These are phyloP conservation scores for Xylaria sp. DNA, from an alignment of 2,329 filamentous ascomycete genomes.

Conservation along the genomic window DNA sequence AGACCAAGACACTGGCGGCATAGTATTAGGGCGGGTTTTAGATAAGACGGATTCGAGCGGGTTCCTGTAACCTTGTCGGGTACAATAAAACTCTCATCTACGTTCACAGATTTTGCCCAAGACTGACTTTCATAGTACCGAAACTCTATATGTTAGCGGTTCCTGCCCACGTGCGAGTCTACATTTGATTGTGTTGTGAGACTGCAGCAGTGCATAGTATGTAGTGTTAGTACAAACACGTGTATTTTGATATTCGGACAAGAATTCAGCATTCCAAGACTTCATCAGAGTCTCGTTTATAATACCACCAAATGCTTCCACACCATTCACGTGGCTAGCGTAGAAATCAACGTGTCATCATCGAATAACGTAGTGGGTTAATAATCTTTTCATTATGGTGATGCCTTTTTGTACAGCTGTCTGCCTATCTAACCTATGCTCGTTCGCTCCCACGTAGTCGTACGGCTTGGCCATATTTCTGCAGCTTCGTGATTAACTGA, in stretches of 20 bases:
- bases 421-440: slow-evolving; percentile 62
- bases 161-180: neutral
- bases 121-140: neutral
- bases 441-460: slow-evolving; percentile 94
- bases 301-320: neutral
- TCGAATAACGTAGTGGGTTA: neutral
- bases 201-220: neutral
- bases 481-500: slow-evolving; percentile 96
- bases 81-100: neutral
- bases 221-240: slow-evolving; percentile 32
- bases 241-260: slow-evolving; percentile 30
- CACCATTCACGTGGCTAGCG: neutral
- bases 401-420: slow-evolving; percentile 7
- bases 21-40: neutral
- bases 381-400: neutral
- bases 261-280: neutral
- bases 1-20: slow-evolving; percentile 19
- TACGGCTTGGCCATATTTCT: slow-evolving; percentile 98
- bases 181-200: neutral
- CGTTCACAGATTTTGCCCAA: neutral
- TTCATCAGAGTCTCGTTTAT: neutral
- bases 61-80: neutral
- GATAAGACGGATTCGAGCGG: neutral
- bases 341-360: neutral
- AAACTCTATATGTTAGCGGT: neutral